Evolutionary conservation across 1,139 yeast species (phyloP).

Genomic region (Protomyces inundatus): DNA sequence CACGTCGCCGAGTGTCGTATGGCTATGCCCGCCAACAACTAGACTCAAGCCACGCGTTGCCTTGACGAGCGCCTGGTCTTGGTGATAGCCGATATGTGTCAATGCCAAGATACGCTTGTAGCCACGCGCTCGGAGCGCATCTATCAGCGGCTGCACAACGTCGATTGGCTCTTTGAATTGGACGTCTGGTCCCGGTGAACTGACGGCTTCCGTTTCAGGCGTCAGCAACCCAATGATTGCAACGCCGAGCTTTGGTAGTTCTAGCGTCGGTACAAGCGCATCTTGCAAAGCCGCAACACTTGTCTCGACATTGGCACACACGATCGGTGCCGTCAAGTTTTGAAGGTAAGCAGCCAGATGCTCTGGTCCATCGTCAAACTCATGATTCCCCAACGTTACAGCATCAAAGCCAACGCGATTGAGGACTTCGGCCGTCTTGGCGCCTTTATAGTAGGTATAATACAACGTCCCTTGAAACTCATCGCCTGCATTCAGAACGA

Average conservation of each 20-base stretch:
- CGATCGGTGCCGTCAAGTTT: constrained; percentile 14
- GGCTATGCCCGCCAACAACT: constrained; percentile 24
- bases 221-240: constrained; percentile 21
- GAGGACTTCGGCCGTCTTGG: constrained; percentile 18
- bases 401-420: constrained; percentile 17
- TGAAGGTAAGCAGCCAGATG: constrained; percentile 17
- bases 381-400: constrained; percentile 22
- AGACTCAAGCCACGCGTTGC: constrained; percentile 10
- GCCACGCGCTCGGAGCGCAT: constrained; percentile 30
- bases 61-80: constrained; percentile 9
- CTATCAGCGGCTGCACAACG: constrained; percentile 35
- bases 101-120: constrained; percentile 17
- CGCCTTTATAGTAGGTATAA: constrained; percentile 22
- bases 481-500: constrained; percentile 23
- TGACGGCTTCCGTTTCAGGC: constrained; percentile 15
- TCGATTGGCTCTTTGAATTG: constrained; percentile 28
- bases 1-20: constrained; percentile 16
- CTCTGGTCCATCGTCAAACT: constrained; percentile 25
- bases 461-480: constrained; percentile 25
- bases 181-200: constrained; percentile 17
- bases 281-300: constrained; percentile 1
- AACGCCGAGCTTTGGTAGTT: constrained; percentile 1
- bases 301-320: constrained; percentile 22
- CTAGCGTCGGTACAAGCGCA: constrained; percentile 7
- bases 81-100: constrained; percentile 21